A percentile compares a stretch with the other conserved stretches of the same genome.
Evolutionary conservation across 495 filamentous ascomycete species (phyloP).

Genomic region (Hypoxylon intermedium): DNA sequence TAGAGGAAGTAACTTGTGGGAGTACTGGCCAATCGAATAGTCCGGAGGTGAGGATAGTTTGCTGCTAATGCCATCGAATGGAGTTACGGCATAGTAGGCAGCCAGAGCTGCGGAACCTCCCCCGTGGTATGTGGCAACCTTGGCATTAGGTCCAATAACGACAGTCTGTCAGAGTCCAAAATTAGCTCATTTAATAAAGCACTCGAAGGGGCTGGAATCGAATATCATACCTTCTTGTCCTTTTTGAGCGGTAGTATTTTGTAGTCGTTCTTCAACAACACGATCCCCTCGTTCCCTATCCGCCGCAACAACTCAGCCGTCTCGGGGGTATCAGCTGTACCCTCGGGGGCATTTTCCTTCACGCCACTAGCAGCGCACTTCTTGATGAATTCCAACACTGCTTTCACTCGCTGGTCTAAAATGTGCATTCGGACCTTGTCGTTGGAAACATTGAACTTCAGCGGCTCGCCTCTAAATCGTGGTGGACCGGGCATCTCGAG

Average conservation of each 20-base stretch:
- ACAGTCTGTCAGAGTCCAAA: slow-evolving; percentile 49
- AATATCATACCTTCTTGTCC: slow-evolving; percentile 56
- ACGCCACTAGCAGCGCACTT: slow-evolving; percentile 61
- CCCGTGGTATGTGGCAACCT: slow-evolving; percentile 70
- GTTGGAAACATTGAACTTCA: slow-evolving; percentile 64
- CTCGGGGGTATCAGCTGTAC: slow-evolving; percentile 50
- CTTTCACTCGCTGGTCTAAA: slow-evolving; percentile 68
- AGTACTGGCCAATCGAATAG: slow-evolving; percentile 64
- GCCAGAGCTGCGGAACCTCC: slow-evolving; percentile 72
- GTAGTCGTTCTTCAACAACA: slow-evolving; percentile 77
- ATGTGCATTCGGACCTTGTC: slow-evolving; percentile 64
- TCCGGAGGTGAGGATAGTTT: slow-evolving; percentile 53
- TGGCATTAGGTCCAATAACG: slow-evolving; percentile 73
- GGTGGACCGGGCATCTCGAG: slow-evolving; percentile 78
- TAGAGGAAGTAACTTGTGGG: slow-evolving; percentile 66
- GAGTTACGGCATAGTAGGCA: slow-evolving; percentile 72
- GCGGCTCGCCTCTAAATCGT: slow-evolving; percentile 66
- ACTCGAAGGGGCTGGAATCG: not conserved
- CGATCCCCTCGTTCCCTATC: slow-evolving; percentile 71
- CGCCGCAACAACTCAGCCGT: slow-evolving; percentile 62
- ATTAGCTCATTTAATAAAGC: slow-evolving; percentile 3
- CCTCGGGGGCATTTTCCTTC: slow-evolving; percentile 56
- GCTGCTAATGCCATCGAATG: slow-evolving; percentile 69
- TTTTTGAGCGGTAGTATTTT: slow-evolving; percentile 69
- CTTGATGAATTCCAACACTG: slow-evolving; percentile 69